Conservation (phyloP, 73 alveolate species). For the Tetrahymena borealis region DNA sequence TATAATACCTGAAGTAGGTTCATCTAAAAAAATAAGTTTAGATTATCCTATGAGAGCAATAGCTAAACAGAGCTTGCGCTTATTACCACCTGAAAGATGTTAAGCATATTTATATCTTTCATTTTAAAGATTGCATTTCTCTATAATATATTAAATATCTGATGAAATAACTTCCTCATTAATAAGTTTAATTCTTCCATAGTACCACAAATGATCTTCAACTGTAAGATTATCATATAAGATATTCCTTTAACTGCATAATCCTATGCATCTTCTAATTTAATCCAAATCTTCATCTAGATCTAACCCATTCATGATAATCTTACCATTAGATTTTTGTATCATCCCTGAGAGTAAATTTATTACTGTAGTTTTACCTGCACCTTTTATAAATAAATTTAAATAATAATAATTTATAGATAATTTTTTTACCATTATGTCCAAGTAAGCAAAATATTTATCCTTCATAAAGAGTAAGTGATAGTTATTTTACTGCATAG, state of each 20-base stretch:
- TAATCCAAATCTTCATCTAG: constrained; percentile 43
- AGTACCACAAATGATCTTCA: constrained; percentile 58
- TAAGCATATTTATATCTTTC: constrained; percentile 48
- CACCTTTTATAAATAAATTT: constrained; percentile 2
- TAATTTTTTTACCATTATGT: constrained; percentile 32
- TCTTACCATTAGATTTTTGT: constrained; percentile 41
- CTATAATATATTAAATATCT: constrained; percentile 41
- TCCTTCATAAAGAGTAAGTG: background rate
- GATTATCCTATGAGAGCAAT: constrained; percentile 65
- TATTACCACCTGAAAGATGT: constrained; percentile 72
- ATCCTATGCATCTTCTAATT: constrained; percentile 59
- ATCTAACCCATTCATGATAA: constrained; percentile 10
- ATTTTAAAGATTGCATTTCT: constrained; percentile 48
- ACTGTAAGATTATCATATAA: constrained; percentile 64
- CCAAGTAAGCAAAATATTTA: constrained; percentile 53
- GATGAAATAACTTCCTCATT: constrained; percentile 8
- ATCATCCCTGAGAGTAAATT: constrained; percentile 47
- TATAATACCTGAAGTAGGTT: constrained; percentile 60
- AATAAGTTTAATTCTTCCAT: constrained; percentile 58
- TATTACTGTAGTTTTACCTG: constrained; percentile 64
- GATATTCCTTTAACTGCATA: constrained; percentile 67
- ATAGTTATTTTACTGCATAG: background rate
- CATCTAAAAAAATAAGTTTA: constrained; percentile 64
- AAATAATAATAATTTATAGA: background rate
- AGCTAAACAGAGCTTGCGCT: constrained; percentile 66